Evolutionary conservation across 1,284 basidiomycete species (phyloP), one percentile per base, ranked within the genome.

Genomic region (Rhizopogon parksii): DNA sequence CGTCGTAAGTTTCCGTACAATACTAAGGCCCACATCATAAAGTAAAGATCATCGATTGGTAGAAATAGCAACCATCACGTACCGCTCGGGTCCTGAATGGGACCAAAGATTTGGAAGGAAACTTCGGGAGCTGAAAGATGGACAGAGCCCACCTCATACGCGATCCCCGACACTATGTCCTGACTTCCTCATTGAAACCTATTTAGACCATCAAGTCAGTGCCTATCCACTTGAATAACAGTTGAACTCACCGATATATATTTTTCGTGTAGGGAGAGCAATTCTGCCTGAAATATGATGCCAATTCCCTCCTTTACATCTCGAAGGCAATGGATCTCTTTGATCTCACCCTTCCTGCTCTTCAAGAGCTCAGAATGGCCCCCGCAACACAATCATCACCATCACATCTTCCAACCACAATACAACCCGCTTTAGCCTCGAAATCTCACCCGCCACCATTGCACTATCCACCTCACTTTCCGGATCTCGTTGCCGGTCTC

Each of bases 291-390:
- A 99, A 97, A 67, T 99, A 99, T 70, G 95, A 99, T 67, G 95
- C 96, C 53, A 99, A 99, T 72, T 96, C 93, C 2, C 85, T 99
- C 68, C 94, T 99, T 61, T 99, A 99, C 74, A 83, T 97, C 56
- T 93, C 89, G 17, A 99, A 99, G 73, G 95, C 96, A 15, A 99
- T 99, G 95, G 95, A 99, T 68, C 77, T 99, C 1, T 99, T 99
- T 68, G 95, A 98, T 71, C 88, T 99, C 83, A 93, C 92, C 0
- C 75, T 77, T 4, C 79, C 90, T 21, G 81, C 92, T 4, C 77
- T 99, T 3, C 68, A 77, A 36, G 80, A 83, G 37, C 78, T 98
- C 17, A 75, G 78, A 36, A 68, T 87, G 43, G 56, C 58, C 21
- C 59, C 70, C 51, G 71, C 67, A 21, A 63, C 62, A 24, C 59